Evolutionary conservation across 139 green algal genomes (phyloP), one percentile per base, ranked within the genome.

Genomic region (Ostreobium quekettii): DNA sequence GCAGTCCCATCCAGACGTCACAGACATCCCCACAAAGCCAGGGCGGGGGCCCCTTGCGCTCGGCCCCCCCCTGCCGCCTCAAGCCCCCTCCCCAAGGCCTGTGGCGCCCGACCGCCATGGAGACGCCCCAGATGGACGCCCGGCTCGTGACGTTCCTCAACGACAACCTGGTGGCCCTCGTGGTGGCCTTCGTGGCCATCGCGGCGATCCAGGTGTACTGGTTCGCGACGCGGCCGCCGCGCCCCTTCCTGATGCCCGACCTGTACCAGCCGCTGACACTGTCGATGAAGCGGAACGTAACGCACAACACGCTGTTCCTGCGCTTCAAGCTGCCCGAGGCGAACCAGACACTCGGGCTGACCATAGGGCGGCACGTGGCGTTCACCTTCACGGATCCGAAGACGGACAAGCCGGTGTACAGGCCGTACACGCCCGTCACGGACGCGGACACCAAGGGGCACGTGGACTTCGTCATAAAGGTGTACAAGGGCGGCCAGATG

Each of bases 391-490:
- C 70, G 26, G 74, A 76, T n/a, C 60, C 37, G 0, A 76, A 90
- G 1, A 87, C 80, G 35, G 80, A 76, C 28, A 73, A 87, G 4
- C 58, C 58, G 19, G 74, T 92, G 3, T 80, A 86, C 70, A 66
- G 85, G 28, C 76, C 88, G 0, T 96, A 95, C 76, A 96, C 89
- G 0, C 89, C 89, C 6, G 74, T 85, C 2, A 85, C 85, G 0
- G 82, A 85, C 36, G 81, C 86, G 26, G 63, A 78, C 31, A 71
- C 67, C 36, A 67, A 77, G 1, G 86, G 88, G 2, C 56, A 60
- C 11, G 86, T 96, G 0, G 87, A 92, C 26, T 93, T 96, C 58
- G 83, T 96, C 36, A 90, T 96, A 74, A 95, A 95, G 78, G 48
- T 97, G 1, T 97, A 97, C 71, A 80, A 82, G 0, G 48, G 88